phyloP scores from a whole-genome alignment of 345 rosid genomes.

The Heritiera fomes region DNA sequence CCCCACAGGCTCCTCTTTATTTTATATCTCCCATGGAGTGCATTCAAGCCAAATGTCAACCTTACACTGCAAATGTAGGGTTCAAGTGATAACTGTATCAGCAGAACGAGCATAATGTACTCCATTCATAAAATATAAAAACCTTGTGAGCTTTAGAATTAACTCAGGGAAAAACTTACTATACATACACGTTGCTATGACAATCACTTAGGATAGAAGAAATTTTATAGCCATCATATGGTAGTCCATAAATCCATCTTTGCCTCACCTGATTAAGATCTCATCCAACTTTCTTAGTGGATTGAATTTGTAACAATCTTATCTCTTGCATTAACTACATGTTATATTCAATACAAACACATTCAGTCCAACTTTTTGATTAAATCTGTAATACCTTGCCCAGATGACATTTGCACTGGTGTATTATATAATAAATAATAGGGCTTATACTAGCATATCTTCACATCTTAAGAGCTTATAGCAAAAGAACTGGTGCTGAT shows the following conservation, averaged over 20 bases:
- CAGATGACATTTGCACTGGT: not conserved
- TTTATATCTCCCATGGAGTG: slow-evolving; percentile 80
- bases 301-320: not conserved
- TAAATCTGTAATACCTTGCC: not conserved
- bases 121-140: not conserved
- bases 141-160: not conserved
- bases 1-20: slow-evolving; percentile 60
- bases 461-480: too few relatives aligned
- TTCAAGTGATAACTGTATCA: slow-evolving; percentile 11
- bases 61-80: slow-evolving; percentile 56
- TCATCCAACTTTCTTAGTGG: not conserved
- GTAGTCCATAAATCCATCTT: not conserved
- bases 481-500: too few relatives aligned
- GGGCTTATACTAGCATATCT: not conserved
- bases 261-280: not conserved
- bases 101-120: not conserved
- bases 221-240: not conserved
- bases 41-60: slow-evolving; percentile 86
- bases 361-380: not conserved
- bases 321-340: not conserved
- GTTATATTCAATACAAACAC: not conserved
- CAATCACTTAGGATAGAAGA: not conserved
- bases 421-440: too few relatives aligned
- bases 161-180: not conserved
- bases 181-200: not conserved